Percentiles rank a stretch among this genome's conserved stretches.
These are phyloP conservation scores for Lentinula novae-zelandiae DNA, from an alignment of 1,284 basidiomycete genomes.

Conservation along the genomic window DNA sequence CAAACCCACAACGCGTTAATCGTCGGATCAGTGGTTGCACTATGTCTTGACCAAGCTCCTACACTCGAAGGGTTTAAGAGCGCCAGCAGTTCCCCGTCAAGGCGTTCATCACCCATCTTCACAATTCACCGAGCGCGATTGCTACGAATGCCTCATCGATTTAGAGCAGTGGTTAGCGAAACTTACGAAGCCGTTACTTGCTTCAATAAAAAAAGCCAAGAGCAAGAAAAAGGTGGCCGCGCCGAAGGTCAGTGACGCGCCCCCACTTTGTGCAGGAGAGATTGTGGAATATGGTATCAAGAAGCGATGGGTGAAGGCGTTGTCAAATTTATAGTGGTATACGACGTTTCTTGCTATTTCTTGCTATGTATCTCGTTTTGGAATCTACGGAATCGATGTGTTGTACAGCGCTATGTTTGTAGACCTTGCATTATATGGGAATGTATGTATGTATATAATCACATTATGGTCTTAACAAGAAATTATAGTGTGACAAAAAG, in stretches of 20 bases:
- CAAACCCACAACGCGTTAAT: not conserved
- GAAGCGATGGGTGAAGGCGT: slow-evolving; percentile 14
- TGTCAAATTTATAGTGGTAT: not conserved
- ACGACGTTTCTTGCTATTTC: not conserved
- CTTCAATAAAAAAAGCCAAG: slow-evolving; percentile 26
- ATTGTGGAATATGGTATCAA: slow-evolving; percentile 32
- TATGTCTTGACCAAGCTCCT: slow-evolving; percentile 55
- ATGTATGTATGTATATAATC: not conserved
- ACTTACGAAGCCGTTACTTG: slow-evolving; percentile 25
- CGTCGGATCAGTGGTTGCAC: not conserved
- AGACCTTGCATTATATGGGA: not conserved
- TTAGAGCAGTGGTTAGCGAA: slow-evolving; percentile 47
- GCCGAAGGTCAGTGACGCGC: slow-evolving; percentile 31
- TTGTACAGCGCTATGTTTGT: not conserved
- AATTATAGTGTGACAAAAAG: too few species aligned
- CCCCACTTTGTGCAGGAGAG: slow-evolving; percentile 46
- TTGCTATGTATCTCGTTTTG: not conserved
- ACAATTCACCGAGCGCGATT: slow-evolving; percentile 51
- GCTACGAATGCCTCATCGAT: slow-evolving; percentile 58
- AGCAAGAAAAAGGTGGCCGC: slow-evolving; percentile 29
- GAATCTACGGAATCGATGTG: not conserved
- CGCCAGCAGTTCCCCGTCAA: slow-evolving; percentile 38
- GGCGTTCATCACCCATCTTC: slow-evolving; percentile 19
- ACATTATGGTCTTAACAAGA: not conserved
- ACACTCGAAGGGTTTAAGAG: slow-evolving; percentile 59